A percentile compares a stretch with the other conserved stretches of the same genome.
Conservation (phyloP, 2,329 filamentous ascomycete species). For the Thermoascus crustaceus region DNA sequence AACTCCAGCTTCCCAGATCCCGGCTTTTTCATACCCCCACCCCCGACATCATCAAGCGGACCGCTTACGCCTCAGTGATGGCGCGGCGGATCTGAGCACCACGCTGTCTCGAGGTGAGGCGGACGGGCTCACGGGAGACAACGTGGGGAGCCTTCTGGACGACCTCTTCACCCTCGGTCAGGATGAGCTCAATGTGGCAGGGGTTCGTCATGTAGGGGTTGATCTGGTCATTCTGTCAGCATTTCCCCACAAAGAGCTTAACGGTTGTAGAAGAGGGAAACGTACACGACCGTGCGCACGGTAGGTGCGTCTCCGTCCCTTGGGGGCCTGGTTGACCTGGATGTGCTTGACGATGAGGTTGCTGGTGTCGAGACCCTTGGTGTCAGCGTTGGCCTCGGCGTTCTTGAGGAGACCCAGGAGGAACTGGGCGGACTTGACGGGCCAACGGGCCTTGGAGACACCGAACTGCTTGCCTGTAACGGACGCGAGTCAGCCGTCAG, state of each 20-base stretch:
- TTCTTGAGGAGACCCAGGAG: constrained; percentile 95
- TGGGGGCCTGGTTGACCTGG: constrained; percentile 99
- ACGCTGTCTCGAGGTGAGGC: constrained; percentile 87
- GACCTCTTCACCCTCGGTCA: constrained; percentile 93
- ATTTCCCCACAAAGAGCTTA: constrained; percentile 4
- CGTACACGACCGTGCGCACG: constrained; percentile 99
- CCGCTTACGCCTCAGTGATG: constrained; percentile 49
- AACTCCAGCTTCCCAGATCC: constrained; percentile 2
- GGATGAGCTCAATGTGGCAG: constrained; percentile 99
- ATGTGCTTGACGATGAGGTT: constrained; percentile 99
- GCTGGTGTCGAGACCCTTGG: constrained; percentile 94
- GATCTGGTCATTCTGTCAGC: constrained; percentile 57
- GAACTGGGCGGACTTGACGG: constrained; percentile 98
- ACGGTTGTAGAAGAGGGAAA: constrained; percentile 26
- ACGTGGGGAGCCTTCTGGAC: constrained; percentile 79
- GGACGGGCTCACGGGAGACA: constrained; percentile 54
- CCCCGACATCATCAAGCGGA: constrained; percentile 20
- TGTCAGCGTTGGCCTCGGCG: constrained; percentile 92
- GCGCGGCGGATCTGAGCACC: constrained; percentile 57
- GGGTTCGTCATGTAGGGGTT: constrained; percentile 99
- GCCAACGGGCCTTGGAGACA: constrained; percentile 97
- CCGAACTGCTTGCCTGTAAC: constrained; percentile 91
- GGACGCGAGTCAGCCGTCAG: constrained; percentile 12
- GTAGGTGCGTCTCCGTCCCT: constrained; percentile 99
- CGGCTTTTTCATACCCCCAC: constrained; percentile 17